Percentiles rank a stretch among this genome's conserved stretches.
These are phyloP conservation scores for Trapa bicornis DNA, from an alignment of 345 rosid species.

Conservation along the genomic window DNA sequence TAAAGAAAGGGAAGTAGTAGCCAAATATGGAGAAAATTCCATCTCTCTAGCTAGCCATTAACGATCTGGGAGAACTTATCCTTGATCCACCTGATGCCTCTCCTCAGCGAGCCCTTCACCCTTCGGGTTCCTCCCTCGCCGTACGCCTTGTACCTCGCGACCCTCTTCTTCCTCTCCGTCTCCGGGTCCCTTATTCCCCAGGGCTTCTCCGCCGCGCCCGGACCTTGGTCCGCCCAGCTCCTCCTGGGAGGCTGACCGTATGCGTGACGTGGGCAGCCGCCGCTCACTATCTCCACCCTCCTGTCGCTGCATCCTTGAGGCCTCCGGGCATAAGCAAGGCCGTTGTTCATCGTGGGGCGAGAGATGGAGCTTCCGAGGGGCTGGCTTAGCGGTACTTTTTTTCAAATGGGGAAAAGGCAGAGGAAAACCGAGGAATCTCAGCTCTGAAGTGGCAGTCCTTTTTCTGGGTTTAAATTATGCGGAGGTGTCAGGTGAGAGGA, in stretches of 20 bases:
- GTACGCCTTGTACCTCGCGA: constrained; percentile 18
- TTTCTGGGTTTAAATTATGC: neutral
- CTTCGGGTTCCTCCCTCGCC: constrained; percentile 6
- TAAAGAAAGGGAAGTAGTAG: too few relatives aligned
- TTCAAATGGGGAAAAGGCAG: neutral
- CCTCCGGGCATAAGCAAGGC: neutral
- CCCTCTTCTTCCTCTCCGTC: constrained; percentile 18
- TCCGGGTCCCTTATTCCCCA: constrained; percentile 14
- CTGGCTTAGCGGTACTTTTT: neutral
- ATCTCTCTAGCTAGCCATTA: constrained; percentile 1
- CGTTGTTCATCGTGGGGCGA: constrained; percentile 1
- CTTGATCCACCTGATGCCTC: constrained; percentile 14
- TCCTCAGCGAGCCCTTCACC: constrained; percentile 16
- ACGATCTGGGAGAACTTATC: constrained; percentile 11
- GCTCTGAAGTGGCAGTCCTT: neutral
- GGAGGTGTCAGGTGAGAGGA: too few relatives aligned
- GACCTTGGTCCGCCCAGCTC: neutral
- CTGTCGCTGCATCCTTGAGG: constrained; percentile 3
- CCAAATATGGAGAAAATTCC: too few relatives aligned
- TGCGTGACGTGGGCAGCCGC: neutral
- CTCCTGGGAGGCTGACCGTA: constrained; percentile 2
- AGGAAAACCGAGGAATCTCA: neutral
- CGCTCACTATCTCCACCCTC: constrained; percentile 13
- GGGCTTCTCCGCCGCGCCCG: constrained; percentile 3
- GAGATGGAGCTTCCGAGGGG: neutral